phyloP scores from a whole-genome alignment of 805 yeast genomes.

The Suhomyces kilbournensis region DNA sequence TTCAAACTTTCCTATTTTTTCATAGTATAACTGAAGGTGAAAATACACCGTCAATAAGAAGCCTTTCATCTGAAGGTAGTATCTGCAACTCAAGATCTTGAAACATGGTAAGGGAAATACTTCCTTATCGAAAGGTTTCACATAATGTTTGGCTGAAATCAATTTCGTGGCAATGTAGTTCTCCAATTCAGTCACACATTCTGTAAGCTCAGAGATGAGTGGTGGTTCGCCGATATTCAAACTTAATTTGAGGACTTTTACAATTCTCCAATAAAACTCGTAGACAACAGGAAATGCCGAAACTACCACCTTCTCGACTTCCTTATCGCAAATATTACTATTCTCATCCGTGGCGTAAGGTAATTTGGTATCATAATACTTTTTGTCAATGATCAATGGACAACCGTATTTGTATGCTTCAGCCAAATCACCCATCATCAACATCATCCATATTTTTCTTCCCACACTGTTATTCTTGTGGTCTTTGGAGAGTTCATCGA shows the following conservation, averaged over 20 bases:
- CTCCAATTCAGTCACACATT: conserved; percentile 6
- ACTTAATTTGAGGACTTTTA: conserved; percentile 21
- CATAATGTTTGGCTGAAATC: not conserved
- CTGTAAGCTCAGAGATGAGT: conserved; percentile 18
- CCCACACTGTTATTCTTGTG: conserved; percentile 36
- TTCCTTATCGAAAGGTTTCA: conserved; percentile 5
- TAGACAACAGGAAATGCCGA: conserved; percentile 27
- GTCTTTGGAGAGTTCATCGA: conserved; percentile 28
- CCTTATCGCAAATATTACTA: conserved; percentile 31
- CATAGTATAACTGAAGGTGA: conserved; percentile 42
- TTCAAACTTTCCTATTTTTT: conserved; percentile 20
- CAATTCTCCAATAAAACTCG: conserved; percentile 23
- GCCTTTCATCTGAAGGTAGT: conserved; percentile 14
- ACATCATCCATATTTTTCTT: conserved; percentile 55
- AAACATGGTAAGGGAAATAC: conserved; percentile 4
- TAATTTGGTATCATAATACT: conserved; percentile 24
- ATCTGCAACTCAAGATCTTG: conserved; percentile 14
- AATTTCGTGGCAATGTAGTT: not conserved
- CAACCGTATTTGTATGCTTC: conserved; percentile 34
- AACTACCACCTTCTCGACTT: conserved; percentile 35
- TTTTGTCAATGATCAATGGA: conserved; percentile 29
- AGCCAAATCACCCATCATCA: conserved; percentile 26
- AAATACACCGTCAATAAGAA: conserved; percentile 26
- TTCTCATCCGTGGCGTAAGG: conserved; percentile 35
- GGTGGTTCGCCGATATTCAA: conserved; percentile 17